Base-by-base conservation (phyloP, 169 alveolate species). In the Plasmodium relictum region DNA sequence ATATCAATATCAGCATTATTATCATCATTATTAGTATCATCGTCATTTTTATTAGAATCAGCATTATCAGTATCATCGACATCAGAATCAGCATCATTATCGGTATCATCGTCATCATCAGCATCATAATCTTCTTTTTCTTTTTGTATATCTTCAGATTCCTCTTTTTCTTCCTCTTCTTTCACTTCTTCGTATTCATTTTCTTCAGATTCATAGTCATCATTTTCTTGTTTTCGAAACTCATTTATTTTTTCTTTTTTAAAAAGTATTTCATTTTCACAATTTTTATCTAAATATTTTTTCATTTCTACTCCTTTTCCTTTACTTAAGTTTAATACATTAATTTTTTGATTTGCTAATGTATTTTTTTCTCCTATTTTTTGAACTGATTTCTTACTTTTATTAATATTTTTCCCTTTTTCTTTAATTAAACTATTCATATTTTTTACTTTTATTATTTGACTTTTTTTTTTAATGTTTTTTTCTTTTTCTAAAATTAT, bases 181-280 rank as follows among this genome's bases (percentile, higher is more conserved):
- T 61, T 14, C 48, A 22, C n/a, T 61, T 9, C 70, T 8, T 58
- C 63, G n/a, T 42, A 9, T 37, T 31, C 37, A 20, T 12, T 42
- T 31, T 42, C 20, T 72, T 37, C 41, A 8, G 44, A 37, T 58
- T 72, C 66, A 10, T 5, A 6, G 22, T 18, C 8, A 16, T 58
- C 39, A 18, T 73, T 73, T 74, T 74, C 88, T 16, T 37, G 16
- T 41, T 42, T 42, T 58, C 58, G 73, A 2, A 41, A 26, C 14
- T 59, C 44, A 7, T 16, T 20, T 66, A 65, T 42, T 59, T 62
- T 74, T 59, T 74, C 59, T 59, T 66, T 74, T 41, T 74, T 74
- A 20, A 4, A 45, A 2, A 56, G 6, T 41, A 22, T 59, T 41
- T 59, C 88, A 62, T 42, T 41, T 48, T 74, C 50, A 8, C 12